phyloP scores from a whole-genome alignment of 495 filamentous ascomycete genomes.

The Aspergillus kassunensis region DNA sequence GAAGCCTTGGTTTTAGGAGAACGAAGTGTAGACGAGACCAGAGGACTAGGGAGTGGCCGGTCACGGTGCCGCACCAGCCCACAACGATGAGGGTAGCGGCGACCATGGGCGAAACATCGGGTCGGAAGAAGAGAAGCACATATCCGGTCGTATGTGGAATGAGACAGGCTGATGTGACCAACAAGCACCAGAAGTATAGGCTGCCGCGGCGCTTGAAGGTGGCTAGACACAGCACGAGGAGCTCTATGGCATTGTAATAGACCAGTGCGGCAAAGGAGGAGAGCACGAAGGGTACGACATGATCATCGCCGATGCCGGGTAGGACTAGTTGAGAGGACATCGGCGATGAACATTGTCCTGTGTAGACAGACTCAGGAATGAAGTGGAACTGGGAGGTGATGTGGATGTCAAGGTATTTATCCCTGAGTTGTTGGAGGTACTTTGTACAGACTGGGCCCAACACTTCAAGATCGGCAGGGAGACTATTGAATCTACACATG shows the following conservation, averaged over 20 bases:
- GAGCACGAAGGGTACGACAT: constrained; percentile 20
- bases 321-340: not conserved
- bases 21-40: constrained; percentile 49
- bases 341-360: not conserved
- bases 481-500: constrained; percentile 3
- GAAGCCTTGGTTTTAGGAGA: constrained; percentile 33
- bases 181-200: constrained; percentile 49
- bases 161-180: constrained; percentile 36
- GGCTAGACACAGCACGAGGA: constrained; percentile 42
- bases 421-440: not conserved
- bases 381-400: no score
- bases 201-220: constrained; percentile 46
- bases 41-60: constrained; percentile 46
- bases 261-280: constrained; percentile 37
- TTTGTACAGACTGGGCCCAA: not conserved
- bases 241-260: constrained; percentile 48
- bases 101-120: constrained; percentile 26
- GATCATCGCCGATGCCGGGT: not conserved
- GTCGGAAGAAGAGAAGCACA: constrained; percentile 41
- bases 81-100: constrained; percentile 36
- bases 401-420: not conserved
- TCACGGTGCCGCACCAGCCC: constrained; percentile 46
- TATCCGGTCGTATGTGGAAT: constrained; percentile 43
- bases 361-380: not conserved
- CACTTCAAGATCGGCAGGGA: not conserved